Percentiles rank a stretch among this genome's conserved stretches.
Evolutionary conservation across 2,329 filamentous ascomycete species (phyloP).

Genomic region (Eutypa lata): DNA sequence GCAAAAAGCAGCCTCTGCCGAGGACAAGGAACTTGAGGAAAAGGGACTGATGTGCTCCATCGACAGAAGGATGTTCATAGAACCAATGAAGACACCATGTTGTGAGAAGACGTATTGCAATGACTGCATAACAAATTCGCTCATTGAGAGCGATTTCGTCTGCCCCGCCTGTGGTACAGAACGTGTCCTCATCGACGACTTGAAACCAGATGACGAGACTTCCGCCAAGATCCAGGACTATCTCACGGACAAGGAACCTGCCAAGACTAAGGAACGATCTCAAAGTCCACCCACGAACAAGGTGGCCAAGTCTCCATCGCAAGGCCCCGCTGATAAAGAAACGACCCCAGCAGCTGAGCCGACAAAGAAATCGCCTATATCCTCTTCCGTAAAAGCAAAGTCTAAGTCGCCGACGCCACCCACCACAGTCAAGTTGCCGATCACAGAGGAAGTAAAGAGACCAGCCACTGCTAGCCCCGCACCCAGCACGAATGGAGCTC

Average conservation of each 20-base stretch:
- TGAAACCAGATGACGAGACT: slow-evolving; percentile 77
- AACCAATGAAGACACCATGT: slow-evolving; percentile 98
- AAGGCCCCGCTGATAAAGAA: slow-evolving; percentile 24
- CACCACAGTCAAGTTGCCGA: slow-evolving; percentile 29
- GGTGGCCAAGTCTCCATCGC: slow-evolving; percentile 29
- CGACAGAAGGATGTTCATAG: slow-evolving; percentile 97
- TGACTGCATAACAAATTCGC: slow-evolving; percentile 98
- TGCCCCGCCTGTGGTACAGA: slow-evolving; percentile 91
- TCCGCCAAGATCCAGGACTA: slow-evolving; percentile 77
- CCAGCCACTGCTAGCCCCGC: slow-evolving; percentile 21
- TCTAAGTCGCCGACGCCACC: slow-evolving; percentile 21
- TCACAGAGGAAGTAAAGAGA: slow-evolving; percentile 16
- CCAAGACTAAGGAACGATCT: slow-evolving; percentile 41
- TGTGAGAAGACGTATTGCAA: slow-evolving; percentile 98
- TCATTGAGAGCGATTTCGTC: slow-evolving; percentile 96
- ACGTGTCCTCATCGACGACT: slow-evolving; percentile 88
- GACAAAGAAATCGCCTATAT: slow-evolving; percentile 32
- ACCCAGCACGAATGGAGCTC: slow-evolving; percentile 15
- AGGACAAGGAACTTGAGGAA: slow-evolving; percentile 83
- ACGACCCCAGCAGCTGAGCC: slow-evolving; percentile 38
- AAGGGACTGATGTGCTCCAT: slow-evolving; percentile 88
- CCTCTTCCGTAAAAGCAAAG: slow-evolving; percentile 24
- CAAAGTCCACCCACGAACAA: slow-evolving; percentile 42
- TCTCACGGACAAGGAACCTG: slow-evolving; percentile 54
- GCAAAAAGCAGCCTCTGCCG: slow-evolving; percentile 71